Conservation (phyloP, 169 alveolate species). For the Plasmodium malariae region DNA sequence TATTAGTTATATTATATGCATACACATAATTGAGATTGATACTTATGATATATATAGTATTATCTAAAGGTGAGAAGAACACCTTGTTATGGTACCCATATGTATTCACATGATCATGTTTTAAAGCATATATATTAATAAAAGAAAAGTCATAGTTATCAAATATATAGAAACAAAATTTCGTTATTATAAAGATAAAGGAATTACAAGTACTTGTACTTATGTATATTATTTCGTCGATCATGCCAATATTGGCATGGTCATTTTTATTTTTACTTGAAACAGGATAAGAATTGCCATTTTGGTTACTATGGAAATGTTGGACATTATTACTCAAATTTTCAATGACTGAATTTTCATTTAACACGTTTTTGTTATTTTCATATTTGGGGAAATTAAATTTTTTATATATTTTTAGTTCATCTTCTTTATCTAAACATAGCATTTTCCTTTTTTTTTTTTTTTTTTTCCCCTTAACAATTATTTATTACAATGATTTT, state of each 20-base stretch:
- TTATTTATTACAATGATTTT: too few relatives aligned
- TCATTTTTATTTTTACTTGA: neutral
- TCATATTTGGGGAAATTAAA: constrained; percentile 9
- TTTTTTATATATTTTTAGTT: constrained; percentile 58
- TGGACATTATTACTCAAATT: neutral
- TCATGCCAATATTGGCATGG: neutral
- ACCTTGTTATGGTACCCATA: constrained; percentile 57
- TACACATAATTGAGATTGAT: constrained; percentile 58
- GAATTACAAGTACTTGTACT: constrained; percentile 64
- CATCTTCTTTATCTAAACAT: constrained; percentile 77
- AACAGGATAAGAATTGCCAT: neutral
- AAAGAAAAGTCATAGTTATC: constrained; percentile 72
- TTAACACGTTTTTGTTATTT: neutral
- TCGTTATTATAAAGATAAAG: constrained; percentile 57
- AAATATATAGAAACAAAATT: constrained; percentile 60
- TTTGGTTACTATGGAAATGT: neutral
- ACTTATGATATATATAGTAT: constrained; percentile 72
- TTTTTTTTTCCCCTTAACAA: too few relatives aligned
- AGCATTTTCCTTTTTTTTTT: constrained; percentile 45
- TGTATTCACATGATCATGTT: constrained; percentile 13
- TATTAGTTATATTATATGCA: constrained; percentile 45
- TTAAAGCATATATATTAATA: constrained; percentile 45
- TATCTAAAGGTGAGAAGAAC: constrained; percentile 56
- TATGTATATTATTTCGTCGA: constrained; percentile 68
- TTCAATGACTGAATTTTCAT: neutral